These are phyloP conservation scores for Pseudogymnoascus sp. DNA, from an alignment of 2,329 filamentous ascomycete genomes.

Conservation along the genomic window DNA sequence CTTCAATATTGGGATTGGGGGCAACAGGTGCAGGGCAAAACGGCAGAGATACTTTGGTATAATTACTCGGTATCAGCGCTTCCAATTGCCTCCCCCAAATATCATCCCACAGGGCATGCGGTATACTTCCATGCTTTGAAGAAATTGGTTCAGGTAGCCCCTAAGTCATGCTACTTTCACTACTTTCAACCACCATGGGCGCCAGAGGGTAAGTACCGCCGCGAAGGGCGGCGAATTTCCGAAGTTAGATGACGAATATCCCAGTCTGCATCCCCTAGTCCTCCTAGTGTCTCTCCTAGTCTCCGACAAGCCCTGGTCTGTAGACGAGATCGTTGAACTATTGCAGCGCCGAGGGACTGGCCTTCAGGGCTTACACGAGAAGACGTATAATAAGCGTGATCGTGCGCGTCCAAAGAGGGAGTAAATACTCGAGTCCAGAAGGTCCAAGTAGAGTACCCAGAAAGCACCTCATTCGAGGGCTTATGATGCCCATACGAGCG, in stretches of 20 bases:
- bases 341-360: slow-evolving; percentile 3
- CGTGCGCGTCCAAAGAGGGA: neutral
- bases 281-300: neutral
- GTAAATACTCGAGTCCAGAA: neutral
- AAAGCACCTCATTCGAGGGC: neutral
- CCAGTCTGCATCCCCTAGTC: slow-evolving; percentile 2
- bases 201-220: neutral
- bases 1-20: neutral
- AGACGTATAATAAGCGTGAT: neutral
- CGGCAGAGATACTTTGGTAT: neutral
- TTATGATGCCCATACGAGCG: neutral
- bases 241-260: slow-evolving; percentile 9
- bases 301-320: slow-evolving; percentile 6
- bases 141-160: neutral
- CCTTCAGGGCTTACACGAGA: slow-evolving; percentile 4
- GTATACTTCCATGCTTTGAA: neutral
- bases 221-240: neutral
- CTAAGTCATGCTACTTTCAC: slow-evolving; percentile 6
- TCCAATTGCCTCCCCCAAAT: neutral
- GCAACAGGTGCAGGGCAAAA: neutral
- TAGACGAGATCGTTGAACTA: slow-evolving; percentile 1
- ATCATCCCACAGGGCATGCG: neutral
- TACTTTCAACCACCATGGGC: neutral
- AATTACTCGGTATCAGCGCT: neutral
- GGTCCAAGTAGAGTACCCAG: neutral